Base-by-base conservation (phyloP, 2,329 filamentous ascomycete species). In the Sporothrix curviconia region DNA sequence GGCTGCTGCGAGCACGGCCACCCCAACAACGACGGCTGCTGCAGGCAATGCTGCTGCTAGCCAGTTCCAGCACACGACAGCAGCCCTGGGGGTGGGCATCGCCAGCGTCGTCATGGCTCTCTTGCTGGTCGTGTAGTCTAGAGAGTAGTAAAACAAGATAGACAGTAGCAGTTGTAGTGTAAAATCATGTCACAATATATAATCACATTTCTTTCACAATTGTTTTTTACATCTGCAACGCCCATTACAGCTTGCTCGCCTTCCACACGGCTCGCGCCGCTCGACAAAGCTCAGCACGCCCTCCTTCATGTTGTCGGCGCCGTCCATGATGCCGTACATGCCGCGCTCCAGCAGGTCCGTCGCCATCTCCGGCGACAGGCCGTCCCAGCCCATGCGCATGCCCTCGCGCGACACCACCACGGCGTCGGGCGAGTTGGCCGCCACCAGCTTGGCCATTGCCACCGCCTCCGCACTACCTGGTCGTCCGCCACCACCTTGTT, bases 211-310 rank as follows among this genome's bases (percentile, higher is more conserved):
- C n/a, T n/a, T n/a, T n/a, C n/a, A n/a, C n/a, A n/a, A n/a, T n/a
- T n/a, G 9, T 12, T 6, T 19, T 22, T 11, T 5, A 7, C 3
- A 7, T 14, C 25, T 7, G 22, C 19, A 11, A 32, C 44, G n/a
- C 22, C 37, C 56, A 2, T 24, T 69, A 85, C 63, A 85, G 64
- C 68, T 84, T 85, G 66, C 81, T 84, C 58, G 82, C 75, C 65
- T 75, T 80, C 87, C 87, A 92, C 37, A 75, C 75, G 1, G 82
- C 71, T 81, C 79, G 66, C 86, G 77, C 77, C 85, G 90, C 77
- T 91, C 87, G 17, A 88, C 84, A 74, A 92, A 92, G 60, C 87
- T 88, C 71, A 69, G 74, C 19, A 92, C 75, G 0, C 89, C 89
- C 71, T 92, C 88, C 56, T 78, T 80, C 71, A 90, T 84, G 70